These are phyloP conservation scores for Hibiscus trionum DNA, from an alignment of 345 rosid species.

Conservation along the genomic window DNA sequence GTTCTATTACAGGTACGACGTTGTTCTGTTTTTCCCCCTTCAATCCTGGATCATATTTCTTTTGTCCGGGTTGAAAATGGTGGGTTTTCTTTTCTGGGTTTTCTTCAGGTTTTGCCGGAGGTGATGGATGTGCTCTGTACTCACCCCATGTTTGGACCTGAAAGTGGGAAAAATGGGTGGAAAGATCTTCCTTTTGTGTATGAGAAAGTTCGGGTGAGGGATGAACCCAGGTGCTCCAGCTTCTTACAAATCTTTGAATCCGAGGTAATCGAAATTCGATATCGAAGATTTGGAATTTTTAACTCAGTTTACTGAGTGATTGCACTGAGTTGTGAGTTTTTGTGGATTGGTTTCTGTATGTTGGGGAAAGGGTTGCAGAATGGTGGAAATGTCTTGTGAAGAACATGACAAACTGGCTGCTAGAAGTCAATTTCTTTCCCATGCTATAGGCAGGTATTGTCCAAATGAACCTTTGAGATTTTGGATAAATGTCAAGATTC, in stretches of 20 bases:
- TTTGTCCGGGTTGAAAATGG: background rate
- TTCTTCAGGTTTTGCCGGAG: conserved; percentile 29
- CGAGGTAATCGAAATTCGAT: conserved; percentile 28
- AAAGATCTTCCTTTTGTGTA: conserved; percentile 36
- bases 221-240: conserved; percentile 21
- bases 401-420: conserved; percentile 53
- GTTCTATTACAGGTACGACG: conserved; percentile 28
- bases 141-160: conserved; percentile 66
- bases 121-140: conserved; percentile 52
- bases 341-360: background rate
- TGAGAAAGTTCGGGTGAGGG: conserved; percentile 44
- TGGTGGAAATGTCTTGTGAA: conserved; percentile 64
- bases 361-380: conserved; percentile 43
- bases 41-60: background rate
- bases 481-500: too few relatives aligned
- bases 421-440: conserved; percentile 49
- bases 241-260: conserved; percentile 42
- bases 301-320: background rate
- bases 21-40: background rate
- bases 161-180: conserved; percentile 56
- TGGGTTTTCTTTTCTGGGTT: background rate
- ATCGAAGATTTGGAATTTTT: background rate
- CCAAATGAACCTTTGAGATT: background rate
- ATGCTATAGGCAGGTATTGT: conserved; percentile 41
- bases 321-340: background rate